A percentile compares a stretch with the other conserved stretches of the same genome.
These are phyloP conservation scores for Smallanthus sonchifolius DNA, from an alignment of 129 eudicot species.

Conservation along the genomic window DNA sequence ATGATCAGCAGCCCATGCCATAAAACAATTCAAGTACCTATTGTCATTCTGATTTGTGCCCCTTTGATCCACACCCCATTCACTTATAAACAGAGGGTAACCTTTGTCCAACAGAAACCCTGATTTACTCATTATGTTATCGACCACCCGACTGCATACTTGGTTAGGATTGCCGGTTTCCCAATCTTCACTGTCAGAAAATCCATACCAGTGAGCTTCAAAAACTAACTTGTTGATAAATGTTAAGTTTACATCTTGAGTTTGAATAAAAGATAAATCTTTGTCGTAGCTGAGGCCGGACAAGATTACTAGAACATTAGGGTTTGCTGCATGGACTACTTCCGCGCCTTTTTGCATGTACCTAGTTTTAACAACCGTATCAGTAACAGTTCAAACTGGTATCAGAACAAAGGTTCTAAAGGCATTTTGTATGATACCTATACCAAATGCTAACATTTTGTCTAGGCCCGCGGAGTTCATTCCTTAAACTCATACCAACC, in stretches of 20 bases:
- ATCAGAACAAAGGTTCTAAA: neutral
- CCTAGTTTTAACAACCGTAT: constrained; percentile 30
- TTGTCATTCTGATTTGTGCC: constrained; percentile 75
- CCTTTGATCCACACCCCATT: constrained; percentile 77
- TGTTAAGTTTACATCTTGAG: constrained; percentile 35
- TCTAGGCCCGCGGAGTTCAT: constrained; percentile 78
- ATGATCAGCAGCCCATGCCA: constrained; percentile 66
- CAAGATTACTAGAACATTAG: constrained; percentile 57
- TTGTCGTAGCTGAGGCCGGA: constrained; percentile 67
- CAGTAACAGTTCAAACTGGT: neutral
- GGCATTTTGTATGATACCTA: constrained; percentile 42
- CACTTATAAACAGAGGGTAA: constrained; percentile 84
- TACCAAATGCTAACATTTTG: constrained; percentile 80
- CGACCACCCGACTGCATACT: constrained; percentile 56
- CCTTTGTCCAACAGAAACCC: constrained; percentile 77
- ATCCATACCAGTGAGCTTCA: constrained; percentile 85
- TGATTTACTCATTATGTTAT: constrained; percentile 35
- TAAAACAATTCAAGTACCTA: constrained; percentile 69
- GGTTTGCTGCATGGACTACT: constrained; percentile 72
- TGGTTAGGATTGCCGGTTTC: constrained; percentile 58
- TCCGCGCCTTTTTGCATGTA: constrained; percentile 94
- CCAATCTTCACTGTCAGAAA: constrained; percentile 66
- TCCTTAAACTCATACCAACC: constrained; percentile 86
- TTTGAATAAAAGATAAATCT: constrained; percentile 54
- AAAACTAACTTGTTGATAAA: constrained; percentile 63